phyloP scores from a whole-genome alignment of 345 rosid genomes.

The Aquilaria yunnanensis region DNA sequence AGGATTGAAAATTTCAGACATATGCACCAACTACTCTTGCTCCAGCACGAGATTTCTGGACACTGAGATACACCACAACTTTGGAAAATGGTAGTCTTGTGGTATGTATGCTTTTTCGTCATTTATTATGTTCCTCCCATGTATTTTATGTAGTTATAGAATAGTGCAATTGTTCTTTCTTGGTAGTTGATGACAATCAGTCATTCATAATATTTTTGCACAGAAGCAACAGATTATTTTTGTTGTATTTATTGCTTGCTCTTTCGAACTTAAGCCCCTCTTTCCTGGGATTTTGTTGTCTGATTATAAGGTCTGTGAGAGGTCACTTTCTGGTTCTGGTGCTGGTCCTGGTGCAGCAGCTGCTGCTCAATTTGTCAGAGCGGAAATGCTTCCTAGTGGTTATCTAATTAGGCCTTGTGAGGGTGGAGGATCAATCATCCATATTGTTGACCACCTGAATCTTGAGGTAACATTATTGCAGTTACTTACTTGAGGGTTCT shows the following conservation, averaged over 20 bases:
- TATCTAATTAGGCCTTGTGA: conserved; percentile 94
- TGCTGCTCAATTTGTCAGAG: conserved; percentile 91
- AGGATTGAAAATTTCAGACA: conserved; percentile 35
- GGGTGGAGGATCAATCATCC: conserved; percentile 98
- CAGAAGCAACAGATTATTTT: too few relatives aligned
- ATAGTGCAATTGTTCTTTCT: too few relatives aligned
- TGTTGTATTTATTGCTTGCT: too few relatives aligned
- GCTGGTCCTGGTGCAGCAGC: conserved; percentile 77
- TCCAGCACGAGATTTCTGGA: conserved; percentile 99
- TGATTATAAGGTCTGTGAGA: conserved; percentile 74
- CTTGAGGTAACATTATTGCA: conserved; percentile 53
- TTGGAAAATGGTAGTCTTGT: conserved; percentile 98
- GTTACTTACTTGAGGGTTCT: neutral
- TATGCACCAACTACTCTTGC: conserved; percentile 98
- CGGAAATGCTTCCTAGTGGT: conserved; percentile 95
- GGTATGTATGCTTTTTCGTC: conserved; percentile 38
- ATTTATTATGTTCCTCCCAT: too few relatives aligned
- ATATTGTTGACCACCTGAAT: conserved; percentile 93
- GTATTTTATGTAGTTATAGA: too few relatives aligned
- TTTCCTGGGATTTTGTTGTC: neutral
- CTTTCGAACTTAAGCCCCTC: too few relatives aligned
- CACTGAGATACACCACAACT: conserved; percentile 84
- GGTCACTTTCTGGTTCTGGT: conserved; percentile 96
- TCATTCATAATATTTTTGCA: too few relatives aligned
- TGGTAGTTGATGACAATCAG: too few relatives aligned